Evolutionary conservation across 768 basidiomycete genomes (phyloP).

Genomic region (Daedalea quercina): DNA sequence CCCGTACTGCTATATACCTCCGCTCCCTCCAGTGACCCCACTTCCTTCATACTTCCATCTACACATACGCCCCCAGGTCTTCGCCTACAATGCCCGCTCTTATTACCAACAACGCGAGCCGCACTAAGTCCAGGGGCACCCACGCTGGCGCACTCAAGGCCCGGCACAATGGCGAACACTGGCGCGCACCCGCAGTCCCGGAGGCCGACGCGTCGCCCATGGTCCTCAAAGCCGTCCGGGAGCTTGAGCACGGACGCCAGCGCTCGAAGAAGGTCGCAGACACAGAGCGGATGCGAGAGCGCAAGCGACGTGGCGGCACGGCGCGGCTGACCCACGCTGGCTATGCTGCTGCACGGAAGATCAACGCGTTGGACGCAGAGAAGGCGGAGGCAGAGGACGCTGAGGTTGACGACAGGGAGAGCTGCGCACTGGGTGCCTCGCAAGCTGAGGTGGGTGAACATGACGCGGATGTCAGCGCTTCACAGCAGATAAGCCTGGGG

Average conservation of each 20-base stretch:
- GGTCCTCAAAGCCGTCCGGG: slow-evolving; percentile 36
- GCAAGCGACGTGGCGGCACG: slow-evolving; percentile 1
- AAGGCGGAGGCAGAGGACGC: background rate
- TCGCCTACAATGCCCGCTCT: slow-evolving; percentile 9
- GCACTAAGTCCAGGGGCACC: background rate
- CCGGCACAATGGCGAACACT: background rate
- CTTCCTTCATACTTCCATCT: background rate
- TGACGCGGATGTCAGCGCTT: background rate
- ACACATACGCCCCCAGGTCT: background rate
- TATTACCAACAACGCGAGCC: slow-evolving; percentile 7
- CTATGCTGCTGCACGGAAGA: slow-evolving; percentile 1
- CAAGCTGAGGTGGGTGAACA: background rate
- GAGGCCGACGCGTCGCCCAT: slow-evolving; percentile 5
- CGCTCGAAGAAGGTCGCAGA: slow-evolving; percentile 38
- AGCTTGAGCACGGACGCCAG: slow-evolving; percentile 45
- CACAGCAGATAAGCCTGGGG: slow-evolving; percentile 11
- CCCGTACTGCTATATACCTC: background rate
- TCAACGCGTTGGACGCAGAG: background rate
- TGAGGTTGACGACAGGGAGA: background rate
- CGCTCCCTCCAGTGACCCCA: background rate
- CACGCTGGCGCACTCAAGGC: background rate
- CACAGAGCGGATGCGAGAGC: slow-evolving; percentile 8
- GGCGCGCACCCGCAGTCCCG: background rate
- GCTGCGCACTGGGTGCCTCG: too few species aligned
- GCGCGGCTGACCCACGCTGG: background rate